Conservation (phyloP, 2,329 filamentous ascomycete genomes). For the Epichloe gansuensis region DNA sequence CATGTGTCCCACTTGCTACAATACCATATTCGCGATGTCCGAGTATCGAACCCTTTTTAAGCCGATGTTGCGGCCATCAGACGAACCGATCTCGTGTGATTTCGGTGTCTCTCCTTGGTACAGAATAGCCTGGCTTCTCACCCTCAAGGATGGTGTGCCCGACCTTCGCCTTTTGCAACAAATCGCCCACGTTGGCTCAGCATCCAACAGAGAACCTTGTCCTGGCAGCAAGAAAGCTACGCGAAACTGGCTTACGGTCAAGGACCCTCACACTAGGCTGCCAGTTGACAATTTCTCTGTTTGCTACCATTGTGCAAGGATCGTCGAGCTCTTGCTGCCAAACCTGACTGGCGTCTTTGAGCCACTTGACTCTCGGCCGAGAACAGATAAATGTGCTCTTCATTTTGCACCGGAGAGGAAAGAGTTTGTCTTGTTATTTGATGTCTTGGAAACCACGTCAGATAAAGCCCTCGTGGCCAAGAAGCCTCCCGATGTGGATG, state of each 20-base stretch:
- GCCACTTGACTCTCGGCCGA: conserved; percentile 31
- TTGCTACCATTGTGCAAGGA: conserved; percentile 61
- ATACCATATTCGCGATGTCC: conserved; percentile 53
- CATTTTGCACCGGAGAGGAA: conserved; percentile 40
- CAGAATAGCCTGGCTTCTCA: conserved; percentile 72
- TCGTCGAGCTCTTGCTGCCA: conserved; percentile 62
- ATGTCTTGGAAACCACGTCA: conserved; percentile 43
- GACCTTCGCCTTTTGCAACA: conserved; percentile 58
- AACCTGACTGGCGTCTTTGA: conserved; percentile 55
- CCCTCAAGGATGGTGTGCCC: conserved; percentile 52
- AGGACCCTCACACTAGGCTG: conserved; percentile 50
- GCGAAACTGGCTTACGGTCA: conserved; percentile 64
- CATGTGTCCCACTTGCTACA: conserved; percentile 73
- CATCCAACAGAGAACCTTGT: conserved; percentile 42
- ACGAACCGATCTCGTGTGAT: conserved; percentile 55
- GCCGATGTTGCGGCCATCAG: conserved; percentile 41
- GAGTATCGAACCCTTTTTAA: conserved; percentile 54
- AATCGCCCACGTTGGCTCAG: conserved; percentile 44
- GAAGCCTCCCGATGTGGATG: conserved; percentile 40
- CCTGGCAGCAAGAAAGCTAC: conserved; percentile 39
- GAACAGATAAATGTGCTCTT: conserved; percentile 53
- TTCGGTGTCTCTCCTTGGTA: conserved; percentile 71
- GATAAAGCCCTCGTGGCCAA: conserved; percentile 34
- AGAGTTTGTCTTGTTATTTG: conserved; percentile 47
- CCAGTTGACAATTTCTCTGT: conserved; percentile 60